A percentile compares a stretch with the other conserved stretches of the same genome.
Evolutionary conservation across 1,284 basidiomycete genomes (phyloP).

Genomic region (Trametes hirsuta): DNA sequence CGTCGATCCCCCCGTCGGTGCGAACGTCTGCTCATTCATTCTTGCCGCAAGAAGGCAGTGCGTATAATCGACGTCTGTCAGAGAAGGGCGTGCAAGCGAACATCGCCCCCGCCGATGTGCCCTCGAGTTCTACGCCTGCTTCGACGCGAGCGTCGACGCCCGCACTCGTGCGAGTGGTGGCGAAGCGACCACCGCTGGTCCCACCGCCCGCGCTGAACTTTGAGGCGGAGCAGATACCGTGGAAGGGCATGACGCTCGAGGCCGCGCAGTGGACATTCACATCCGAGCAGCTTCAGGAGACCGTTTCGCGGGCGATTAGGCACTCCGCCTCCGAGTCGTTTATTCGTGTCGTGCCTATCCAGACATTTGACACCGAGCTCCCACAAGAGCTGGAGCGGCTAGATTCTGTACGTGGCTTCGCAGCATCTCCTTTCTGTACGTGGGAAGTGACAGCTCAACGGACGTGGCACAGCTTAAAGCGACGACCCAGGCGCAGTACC

Average conservation of each 20-base stretch:
- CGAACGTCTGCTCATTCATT: too few species aligned
- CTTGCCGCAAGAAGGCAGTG: too few species aligned
- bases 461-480: constrained; percentile 23
- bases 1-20: too few species aligned
- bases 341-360: constrained; percentile 66
- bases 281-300: constrained; percentile 68
- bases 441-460: neutral
- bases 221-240: constrained; percentile 56
- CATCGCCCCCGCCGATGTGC: neutral
- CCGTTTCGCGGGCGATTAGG: constrained; percentile 75
- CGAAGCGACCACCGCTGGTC: constrained; percentile 39
- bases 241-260: constrained; percentile 70
- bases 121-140: constrained; percentile 15
- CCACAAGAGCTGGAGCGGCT: constrained; percentile 61
- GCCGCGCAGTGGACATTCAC: constrained; percentile 77
- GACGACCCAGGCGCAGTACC: constrained; percentile 64
- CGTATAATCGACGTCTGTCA: neutral
- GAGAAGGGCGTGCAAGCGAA: constrained; percentile 21
- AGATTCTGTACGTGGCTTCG: constrained; percentile 42
- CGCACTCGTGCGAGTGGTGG: constrained; percentile 28
- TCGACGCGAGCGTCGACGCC: constrained; percentile 31
- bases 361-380: constrained; percentile 61
- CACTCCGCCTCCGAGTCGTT: constrained; percentile 71
- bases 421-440: neutral
- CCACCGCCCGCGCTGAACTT: constrained; percentile 56